Base-by-base conservation (phyloP, 257 asterid genomes). In the Dorcoceras hygrometricum region DNA sequence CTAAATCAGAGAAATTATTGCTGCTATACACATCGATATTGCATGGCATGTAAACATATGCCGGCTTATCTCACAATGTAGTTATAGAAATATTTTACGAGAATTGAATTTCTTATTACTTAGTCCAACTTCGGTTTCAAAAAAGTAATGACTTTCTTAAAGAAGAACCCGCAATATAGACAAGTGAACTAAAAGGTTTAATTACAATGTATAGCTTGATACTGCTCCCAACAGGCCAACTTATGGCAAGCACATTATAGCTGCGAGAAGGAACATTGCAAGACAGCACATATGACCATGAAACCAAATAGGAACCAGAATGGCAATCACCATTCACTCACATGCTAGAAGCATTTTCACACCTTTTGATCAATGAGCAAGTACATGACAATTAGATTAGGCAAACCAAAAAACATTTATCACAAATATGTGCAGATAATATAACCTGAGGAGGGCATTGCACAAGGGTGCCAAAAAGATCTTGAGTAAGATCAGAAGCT, bases 391-490 rank as follows among this genome's bases (percentile, higher is more conserved):
- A 36, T 65, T 63, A 54, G 32, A 67, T 10, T 39, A 55, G 3
- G 19, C 10, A 20, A 54, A 36, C 8, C 24, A 56, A 51, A 50
- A 3, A 12, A 67, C 60, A 39, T 23, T 14, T 19, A 59, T n/a
- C 66, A 62, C 48, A 26, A 57, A 31, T 36, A 68, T 20, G 59
- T 22, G 70, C 34, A 57, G 68, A 70, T 57, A 57, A 70, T 60
- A 75, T 74, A 62, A 88, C 99, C 97, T 83, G 95, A 68, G 77
- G 63, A 70, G 96, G 93, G 78, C 93, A 89, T 0, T 87, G 65
- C 16, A 71, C 85, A 59, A 93, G 90, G 76, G 86, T 71, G 75
- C 97, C 98, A 66, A 93, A 93, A 70, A 93, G 87, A 23, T 80
- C 87, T 71, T 80, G 87, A 8, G 89, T 83, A 53, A 90, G 64